phyloP scores from a whole-genome alignment of 345 rosid genomes.

The Balakata baccata region DNA sequence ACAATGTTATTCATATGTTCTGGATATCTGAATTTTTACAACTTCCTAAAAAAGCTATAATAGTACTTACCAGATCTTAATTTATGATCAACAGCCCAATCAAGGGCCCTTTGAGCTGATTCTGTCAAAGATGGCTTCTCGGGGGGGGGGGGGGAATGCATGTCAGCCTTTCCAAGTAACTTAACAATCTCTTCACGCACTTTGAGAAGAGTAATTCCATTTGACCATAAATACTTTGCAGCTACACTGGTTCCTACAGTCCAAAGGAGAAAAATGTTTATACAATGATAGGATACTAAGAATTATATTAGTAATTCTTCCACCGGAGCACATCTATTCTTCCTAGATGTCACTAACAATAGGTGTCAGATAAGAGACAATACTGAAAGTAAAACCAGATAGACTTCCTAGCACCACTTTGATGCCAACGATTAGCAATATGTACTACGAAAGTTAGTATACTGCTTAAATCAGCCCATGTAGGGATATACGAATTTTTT shows the following conservation, averaged over 20 bases:
- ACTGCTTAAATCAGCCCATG: not conserved
- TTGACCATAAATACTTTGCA: conserved; percentile 56
- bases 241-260: conserved; percentile 63
- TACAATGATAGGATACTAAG: not conserved
- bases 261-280: conserved; percentile 17
- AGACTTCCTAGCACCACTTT: not conserved
- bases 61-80: conserved; percentile 53
- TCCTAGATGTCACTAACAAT: not conserved
- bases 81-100: conserved; percentile 59
- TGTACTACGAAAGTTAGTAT: not conserved
- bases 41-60: not conserved
- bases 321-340: too few species aligned
- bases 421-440: not conserved
- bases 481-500: too few species aligned
- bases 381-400: not conserved
- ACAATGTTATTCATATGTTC: not conserved
- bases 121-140: conserved; percentile 73
- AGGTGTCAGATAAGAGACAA: not conserved
- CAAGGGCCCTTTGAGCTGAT: conserved; percentile 64
- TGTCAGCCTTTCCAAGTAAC: conserved; percentile 54
- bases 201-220: conserved; percentile 58
- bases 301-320: too few species aligned
- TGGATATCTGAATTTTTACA: not conserved
- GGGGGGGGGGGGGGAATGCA: conserved; percentile 55
- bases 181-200: conserved; percentile 68